Base-by-base conservation (phyloP, 352 stramenopile genomes). In the Globisporangium nagaii region DNA sequence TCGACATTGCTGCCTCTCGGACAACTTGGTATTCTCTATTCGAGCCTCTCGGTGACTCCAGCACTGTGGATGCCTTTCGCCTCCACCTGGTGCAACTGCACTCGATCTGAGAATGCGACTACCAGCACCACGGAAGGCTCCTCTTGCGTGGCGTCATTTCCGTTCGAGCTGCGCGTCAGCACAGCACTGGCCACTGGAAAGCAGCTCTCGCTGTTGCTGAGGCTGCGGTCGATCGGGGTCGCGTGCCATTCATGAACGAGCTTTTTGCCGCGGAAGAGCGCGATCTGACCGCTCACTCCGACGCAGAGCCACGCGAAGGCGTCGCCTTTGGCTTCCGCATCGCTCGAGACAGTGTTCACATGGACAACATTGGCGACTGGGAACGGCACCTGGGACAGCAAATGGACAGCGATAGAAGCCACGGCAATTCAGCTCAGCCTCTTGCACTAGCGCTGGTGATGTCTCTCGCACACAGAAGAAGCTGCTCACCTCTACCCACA, bases 281-380 rank as follows among this genome's bases (percentile, higher is more conserved):
- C 66, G 34, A 71, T 50, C 54, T 82, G 60, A 9, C 73, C 68
- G 37, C 68, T 53, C 9, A 62, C 35, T 13, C 75, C 75, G 13
- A 82, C 19, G 27, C 68, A 73, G 5, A 79, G 43, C 70, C 70
- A 86, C 22, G 50, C 15, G 40, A 76, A 39, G 2, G 30, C 20
- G n/a, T 6, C 53, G 30, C 24, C 17, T 27, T 43, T 58, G 17
- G 34, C 17, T 62, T 0, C 46, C 35, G 1, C 10, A 7, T 71
- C 61, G 31, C 13, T 28, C 1, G 57, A 36, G 13, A 6, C 27
- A 13, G 11, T 49, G 35, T 50, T 56, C 11, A 81, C 27, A 2
- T 59, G 28, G 22, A 85, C 25, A 27, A 82, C 30, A 46, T 75
- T 84, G 7, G 58, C 40, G 42, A 84, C 42, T 19, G 74, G 57